These are phyloP conservation scores for Proliferodiscus dingleyae DNA, from an alignment of 2,329 filamentous ascomycete genomes.

Conservation along the genomic window DNA sequence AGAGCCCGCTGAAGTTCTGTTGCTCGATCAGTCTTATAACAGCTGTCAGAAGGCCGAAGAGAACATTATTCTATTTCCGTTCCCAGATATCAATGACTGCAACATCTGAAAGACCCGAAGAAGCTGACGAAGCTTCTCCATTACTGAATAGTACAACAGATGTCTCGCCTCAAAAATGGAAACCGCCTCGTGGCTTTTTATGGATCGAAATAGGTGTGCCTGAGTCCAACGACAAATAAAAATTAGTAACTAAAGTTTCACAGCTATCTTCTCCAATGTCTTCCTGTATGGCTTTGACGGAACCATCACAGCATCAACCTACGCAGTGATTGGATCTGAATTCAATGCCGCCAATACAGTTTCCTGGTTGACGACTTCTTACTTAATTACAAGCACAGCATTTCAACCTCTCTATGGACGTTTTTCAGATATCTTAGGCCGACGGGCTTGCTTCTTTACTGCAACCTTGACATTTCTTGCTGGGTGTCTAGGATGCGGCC, in stretches of 20 bases:
- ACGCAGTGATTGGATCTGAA: conserved; percentile 70
- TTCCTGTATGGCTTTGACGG: conserved; percentile 66
- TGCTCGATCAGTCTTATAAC: too few species aligned
- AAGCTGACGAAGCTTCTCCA: background rate
- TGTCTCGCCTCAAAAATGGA: background rate
- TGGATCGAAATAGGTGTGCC: conserved; percentile 49
- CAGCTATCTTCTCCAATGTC: conserved; percentile 58
- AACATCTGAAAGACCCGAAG: background rate
- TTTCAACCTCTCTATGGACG: conserved; percentile 69
- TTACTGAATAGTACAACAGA: background rate
- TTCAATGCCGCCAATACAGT: conserved; percentile 68
- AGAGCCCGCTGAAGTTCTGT: too few species aligned
- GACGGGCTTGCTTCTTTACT: conserved; percentile 59
- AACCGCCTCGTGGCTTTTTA: conserved; percentile 38
- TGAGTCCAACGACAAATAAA: background rate
- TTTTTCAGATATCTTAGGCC: conserved; percentile 65
- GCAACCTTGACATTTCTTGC: conserved; percentile 56
- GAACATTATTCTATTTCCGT: too few species aligned
- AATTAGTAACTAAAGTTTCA: conserved; percentile 8
- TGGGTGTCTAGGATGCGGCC: conserved; percentile 61
- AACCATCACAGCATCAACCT: conserved; percentile 68
- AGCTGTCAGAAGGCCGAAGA: too few species aligned
- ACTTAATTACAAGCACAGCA: conserved; percentile 65
- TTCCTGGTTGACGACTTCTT: conserved; percentile 70
- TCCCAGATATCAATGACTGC: background rate